phyloP scores from a whole-genome alignment of 768 basidiomycete genomes.

The Pholiota molesta region DNA sequence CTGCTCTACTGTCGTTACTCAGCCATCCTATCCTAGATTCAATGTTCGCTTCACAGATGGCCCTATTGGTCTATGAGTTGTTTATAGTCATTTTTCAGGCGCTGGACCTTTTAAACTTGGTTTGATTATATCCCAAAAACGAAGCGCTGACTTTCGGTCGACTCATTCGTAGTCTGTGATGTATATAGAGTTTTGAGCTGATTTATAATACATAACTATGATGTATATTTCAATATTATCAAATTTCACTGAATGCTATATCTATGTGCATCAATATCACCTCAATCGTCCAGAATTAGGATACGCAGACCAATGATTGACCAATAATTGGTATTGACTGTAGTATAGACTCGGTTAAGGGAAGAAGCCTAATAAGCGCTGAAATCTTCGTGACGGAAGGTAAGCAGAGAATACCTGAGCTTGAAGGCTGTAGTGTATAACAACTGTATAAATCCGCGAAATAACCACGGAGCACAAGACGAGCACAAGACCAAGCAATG shows the following conservation, averaged over 20 bases:
- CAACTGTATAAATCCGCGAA: background rate
- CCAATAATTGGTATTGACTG: too few relatives aligned
- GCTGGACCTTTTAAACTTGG: background rate
- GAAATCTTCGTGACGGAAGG: too few relatives aligned
- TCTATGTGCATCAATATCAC: background rate
- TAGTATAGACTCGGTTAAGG: too few relatives aligned
- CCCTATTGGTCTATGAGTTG: constrained; percentile 34
- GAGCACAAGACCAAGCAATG: too few relatives aligned
- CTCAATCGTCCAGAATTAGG: too few relatives aligned
- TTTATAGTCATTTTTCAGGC: background rate
- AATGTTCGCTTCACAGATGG: constrained; percentile 36
- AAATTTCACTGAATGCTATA: background rate
- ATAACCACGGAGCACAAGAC: too few relatives aligned
- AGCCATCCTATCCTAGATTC: constrained; percentile 26
- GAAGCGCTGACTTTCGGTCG: background rate
- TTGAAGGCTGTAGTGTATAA: too few relatives aligned
- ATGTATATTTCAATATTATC: background rate
- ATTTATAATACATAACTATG: background rate
- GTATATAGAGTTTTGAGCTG: background rate
- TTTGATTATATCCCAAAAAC: background rate
- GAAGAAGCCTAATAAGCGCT: too few relatives aligned
- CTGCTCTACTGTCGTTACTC: background rate
- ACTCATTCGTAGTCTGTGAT: background rate
- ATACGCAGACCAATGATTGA: too few relatives aligned
- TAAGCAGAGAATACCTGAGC: too few relatives aligned